Base-by-base conservation (phyloP, 768 basidiomycete genomes). In the Daedalea quercina region DNA sequence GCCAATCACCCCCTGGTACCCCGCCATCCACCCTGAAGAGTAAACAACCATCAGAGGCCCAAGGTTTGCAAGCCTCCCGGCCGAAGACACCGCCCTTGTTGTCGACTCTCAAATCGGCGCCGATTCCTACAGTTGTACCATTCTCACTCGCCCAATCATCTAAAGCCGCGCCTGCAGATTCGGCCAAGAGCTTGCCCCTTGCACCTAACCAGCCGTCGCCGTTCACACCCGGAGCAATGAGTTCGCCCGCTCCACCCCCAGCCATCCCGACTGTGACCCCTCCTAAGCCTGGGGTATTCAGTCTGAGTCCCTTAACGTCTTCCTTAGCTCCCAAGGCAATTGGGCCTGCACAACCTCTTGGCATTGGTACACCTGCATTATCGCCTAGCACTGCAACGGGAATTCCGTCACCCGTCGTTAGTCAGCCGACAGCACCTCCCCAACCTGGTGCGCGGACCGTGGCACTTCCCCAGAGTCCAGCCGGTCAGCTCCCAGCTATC, bases 21-120 rank as follows among this genome's bases (percentile, higher is more conserved):
- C 44, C 44, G 20, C 24, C 44, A 17, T 28, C 15, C 23, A 25
- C 6, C 11, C 23, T 45, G 44, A 45, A 45, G 44, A 3, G 3
- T 4, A 45, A 15, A 8, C 4, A 28, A 31, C 25, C 28, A 11
- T 31, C 28, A 4, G 24, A n/a, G 33, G 28, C 3, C 25, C 11
- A 47, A 24, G 11, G n/a, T 6, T 13, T 12, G 26, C n/a, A n/a
- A 17, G 20, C 46, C 9, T 44, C 63, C 37, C 66, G 74, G 47
- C 75, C 80, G 0, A 76, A 72, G 63, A 81, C 79, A 3, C 51
- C 50, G 6, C 43, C 51, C 20, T 22, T 44, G 19, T 35, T 45
- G 24, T 28, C 51, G 4, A 31, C 51, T 9, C 31, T 52, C 19
- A 31, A 34, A 9, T 13, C 26, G n/a, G 47, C 43, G 19, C 22